These are phyloP conservation scores for Candida methanosorbosa DNA, from an alignment of 805 yeast genomes.

Conservation along the genomic window DNA sequence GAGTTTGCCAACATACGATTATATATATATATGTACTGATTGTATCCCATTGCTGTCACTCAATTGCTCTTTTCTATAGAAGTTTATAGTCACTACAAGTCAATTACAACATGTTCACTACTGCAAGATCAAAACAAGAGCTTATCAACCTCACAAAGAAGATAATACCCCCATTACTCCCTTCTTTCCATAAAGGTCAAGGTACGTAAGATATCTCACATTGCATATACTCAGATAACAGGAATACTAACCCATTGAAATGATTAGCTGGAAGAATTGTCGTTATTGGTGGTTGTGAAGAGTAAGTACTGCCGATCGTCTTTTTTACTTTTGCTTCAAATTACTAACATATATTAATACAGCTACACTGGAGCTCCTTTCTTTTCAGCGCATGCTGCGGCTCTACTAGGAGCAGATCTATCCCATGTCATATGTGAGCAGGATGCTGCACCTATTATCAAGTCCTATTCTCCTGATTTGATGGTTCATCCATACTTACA, in stretches of 20 bases:
- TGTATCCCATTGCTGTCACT: too few species aligned
- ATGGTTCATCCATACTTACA: conserved; percentile 92
- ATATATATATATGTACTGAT: too few species aligned
- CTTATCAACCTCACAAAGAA: conserved; percentile 31
- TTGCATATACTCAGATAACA: too few species aligned
- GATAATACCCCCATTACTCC: conserved; percentile 69
- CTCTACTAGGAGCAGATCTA: conserved; percentile 80
- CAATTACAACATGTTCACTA: too few species aligned
- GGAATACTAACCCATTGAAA: too few species aligned
- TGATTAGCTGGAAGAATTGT: conserved; percentile 77
- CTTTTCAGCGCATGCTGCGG: conserved; percentile 80
- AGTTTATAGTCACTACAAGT: too few species aligned
- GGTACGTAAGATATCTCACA: too few species aligned
- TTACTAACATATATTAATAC: not conserved
- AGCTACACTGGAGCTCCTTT: conserved; percentile 93
- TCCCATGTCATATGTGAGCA: conserved; percentile 84
- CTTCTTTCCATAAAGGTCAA: conserved; percentile 82
- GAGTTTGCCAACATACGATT: too few species aligned
- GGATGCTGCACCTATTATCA: conserved; percentile 72
- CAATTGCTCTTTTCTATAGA: too few species aligned
- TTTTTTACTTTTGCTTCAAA: conserved; percentile 1
- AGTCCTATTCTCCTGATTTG: conserved; percentile 81
- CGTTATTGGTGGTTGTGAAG: conserved; percentile 91
- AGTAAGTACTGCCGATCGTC: conserved; percentile 37
- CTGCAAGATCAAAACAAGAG: conserved; percentile 7